These are phyloP conservation scores for Lipomyces spencermartinsiae DNA, from an alignment of 805 yeast species.

Conservation along the genomic window DNA sequence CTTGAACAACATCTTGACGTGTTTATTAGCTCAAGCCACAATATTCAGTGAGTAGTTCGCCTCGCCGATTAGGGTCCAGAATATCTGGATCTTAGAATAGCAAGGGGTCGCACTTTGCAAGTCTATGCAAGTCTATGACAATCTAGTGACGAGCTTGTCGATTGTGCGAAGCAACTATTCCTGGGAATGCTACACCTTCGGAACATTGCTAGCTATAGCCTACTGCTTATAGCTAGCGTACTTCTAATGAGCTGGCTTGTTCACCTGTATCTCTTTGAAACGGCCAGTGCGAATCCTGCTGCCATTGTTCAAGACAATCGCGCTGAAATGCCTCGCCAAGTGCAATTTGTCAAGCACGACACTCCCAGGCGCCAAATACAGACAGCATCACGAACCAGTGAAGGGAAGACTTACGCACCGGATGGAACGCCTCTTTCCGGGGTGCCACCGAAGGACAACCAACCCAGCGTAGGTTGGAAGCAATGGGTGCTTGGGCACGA, in stretches of 20 bases:
- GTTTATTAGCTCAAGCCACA: neutral
- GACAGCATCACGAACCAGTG: neutral
- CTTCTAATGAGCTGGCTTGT: neutral
- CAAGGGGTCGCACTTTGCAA: neutral
- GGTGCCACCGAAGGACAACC: neutral
- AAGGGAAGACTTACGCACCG: neutral
- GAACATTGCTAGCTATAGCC: neutral
- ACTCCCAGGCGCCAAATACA: neutral
- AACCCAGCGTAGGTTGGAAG: neutral
- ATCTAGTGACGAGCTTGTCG: neutral
- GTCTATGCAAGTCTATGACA: too few relatives aligned
- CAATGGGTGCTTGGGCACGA: neutral
- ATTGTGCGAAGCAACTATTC: neutral
- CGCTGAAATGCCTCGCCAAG: neutral
- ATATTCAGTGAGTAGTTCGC: neutral
- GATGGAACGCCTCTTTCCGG: neutral
- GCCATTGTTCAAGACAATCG: neutral
- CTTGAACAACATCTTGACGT: neutral
- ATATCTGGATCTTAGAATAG: neutral
- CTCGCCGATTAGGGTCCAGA: neutral
- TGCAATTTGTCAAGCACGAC: neutral
- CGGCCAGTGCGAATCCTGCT: neutral
- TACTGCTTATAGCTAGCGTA: neutral
- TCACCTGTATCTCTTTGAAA: neutral
- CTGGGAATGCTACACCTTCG: neutral